A percentile compares a stretch with the other conserved stretches of the same genome.
These are phyloP conservation scores for Nakazawaea pomicola DNA, from an alignment of 805 yeast species.

Conservation along the genomic window DNA sequence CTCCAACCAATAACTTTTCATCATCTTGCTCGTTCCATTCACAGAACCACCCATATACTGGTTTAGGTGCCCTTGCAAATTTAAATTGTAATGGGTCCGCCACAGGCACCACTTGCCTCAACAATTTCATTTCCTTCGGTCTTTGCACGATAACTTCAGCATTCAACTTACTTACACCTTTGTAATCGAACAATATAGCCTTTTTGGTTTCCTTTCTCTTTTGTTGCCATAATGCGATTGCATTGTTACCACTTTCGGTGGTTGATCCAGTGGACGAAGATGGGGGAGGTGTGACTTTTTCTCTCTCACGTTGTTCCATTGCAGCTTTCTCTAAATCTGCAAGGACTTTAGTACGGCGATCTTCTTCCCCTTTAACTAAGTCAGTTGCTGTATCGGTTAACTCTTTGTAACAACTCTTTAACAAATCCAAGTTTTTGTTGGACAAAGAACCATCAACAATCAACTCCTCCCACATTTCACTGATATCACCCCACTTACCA, in stretches of 20 bases:
- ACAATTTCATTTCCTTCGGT: constrained; percentile 74
- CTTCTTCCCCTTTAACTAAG: constrained; percentile 60
- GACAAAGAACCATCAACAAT: constrained; percentile 88
- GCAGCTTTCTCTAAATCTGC: constrained; percentile 60
- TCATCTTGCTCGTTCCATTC: constrained; percentile 84
- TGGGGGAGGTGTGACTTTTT: constrained; percentile 25
- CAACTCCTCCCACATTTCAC: constrained; percentile 74
- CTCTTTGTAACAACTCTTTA: constrained; percentile 74
- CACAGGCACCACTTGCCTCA: constrained; percentile 47
- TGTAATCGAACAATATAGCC: constrained; percentile 84
- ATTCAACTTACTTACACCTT: constrained; percentile 81
- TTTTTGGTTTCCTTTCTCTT: constrained; percentile 74
- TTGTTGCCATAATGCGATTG: constrained; percentile 43
- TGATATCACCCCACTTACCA: constrained; percentile 74
- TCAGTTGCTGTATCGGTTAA: constrained; percentile 57
- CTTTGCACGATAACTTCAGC: constrained; percentile 84
- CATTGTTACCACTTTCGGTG: not conserved
- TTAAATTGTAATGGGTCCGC: constrained; percentile 58
- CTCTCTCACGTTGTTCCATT: constrained; percentile 42
- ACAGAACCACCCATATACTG: constrained; percentile 88
- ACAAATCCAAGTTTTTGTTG: constrained; percentile 73
- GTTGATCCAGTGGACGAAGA: no score
- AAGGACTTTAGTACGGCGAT: constrained; percentile 48
- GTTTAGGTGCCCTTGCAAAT: constrained; percentile 61
- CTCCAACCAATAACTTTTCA: constrained; percentile 81